Conservation (phyloP, 805 yeast genomes). For the Metschnikowia aberdeeniae region DNA sequence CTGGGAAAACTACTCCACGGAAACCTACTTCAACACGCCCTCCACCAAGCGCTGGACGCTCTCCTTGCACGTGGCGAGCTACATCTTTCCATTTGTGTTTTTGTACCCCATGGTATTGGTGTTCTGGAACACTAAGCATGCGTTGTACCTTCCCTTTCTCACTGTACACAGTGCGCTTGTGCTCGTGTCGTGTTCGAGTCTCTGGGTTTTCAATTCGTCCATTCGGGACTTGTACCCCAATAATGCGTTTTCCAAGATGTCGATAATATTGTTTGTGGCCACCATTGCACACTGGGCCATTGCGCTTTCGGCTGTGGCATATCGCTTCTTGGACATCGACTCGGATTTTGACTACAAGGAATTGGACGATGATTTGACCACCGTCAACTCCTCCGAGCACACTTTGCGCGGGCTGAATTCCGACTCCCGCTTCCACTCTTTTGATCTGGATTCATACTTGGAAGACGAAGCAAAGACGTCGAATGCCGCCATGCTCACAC, state of each 20-base stretch:
- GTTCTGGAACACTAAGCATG: slow-evolving; percentile 54
- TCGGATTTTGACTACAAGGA: slow-evolving; percentile 12
- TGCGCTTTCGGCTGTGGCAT: slow-evolving; percentile 48
- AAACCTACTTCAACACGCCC: slow-evolving; percentile 61
- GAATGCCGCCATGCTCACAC: slow-evolving; percentile 17
- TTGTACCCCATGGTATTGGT: slow-evolving; percentile 68
- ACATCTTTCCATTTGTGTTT: slow-evolving; percentile 44
- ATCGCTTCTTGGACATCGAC: slow-evolving; percentile 27
- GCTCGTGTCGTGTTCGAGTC: slow-evolving; percentile 48
- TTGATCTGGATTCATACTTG: slow-evolving; percentile 21
- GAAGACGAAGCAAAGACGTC: slow-evolving; percentile 25
- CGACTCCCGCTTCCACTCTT: slow-evolving; percentile 15
- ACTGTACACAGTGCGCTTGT: slow-evolving; percentile 43
- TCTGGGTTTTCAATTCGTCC: slow-evolving; percentile 53
- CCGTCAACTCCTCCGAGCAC: slow-evolving; percentile 12
- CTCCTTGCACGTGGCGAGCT: slow-evolving; percentile 48
- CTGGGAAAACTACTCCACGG: slow-evolving; percentile 78
- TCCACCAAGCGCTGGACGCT: slow-evolving; percentile 49
- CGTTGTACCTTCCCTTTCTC: slow-evolving; percentile 31
- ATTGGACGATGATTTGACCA: slow-evolving; percentile 14
- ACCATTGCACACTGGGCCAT: slow-evolving; percentile 50
- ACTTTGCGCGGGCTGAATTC: slow-evolving; percentile 14
- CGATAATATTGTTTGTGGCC: slow-evolving; percentile 53
- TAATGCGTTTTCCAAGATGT: slow-evolving; percentile 67
- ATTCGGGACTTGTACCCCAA: slow-evolving; percentile 69